Base-by-base conservation (phyloP, 306 rosid species). In the Betula pendula region DNA sequence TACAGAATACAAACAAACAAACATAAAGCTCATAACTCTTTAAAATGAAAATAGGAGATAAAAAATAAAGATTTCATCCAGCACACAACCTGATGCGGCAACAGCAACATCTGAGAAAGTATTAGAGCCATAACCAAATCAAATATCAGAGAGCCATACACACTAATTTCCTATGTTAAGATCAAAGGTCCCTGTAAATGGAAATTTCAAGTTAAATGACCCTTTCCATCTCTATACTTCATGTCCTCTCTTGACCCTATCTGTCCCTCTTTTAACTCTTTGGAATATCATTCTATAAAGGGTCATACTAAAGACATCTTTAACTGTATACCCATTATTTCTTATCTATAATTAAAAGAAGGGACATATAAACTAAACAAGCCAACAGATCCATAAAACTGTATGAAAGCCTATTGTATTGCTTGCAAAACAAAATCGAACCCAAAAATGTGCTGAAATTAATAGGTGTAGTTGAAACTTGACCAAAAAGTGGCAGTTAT, bases 11-110 rank as follows among this genome's bases (percentile, higher is more conserved):
- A 25, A 9, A 59, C 35, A 25, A 9, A 59, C 24, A 72, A 24
- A 66, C 71, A 58, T 83, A 27, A 38, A 38, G 42, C 42, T 38
- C 31, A 47, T 74, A 27, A 56, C 58, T 68, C 16, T 22, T 72
- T 67, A 62, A 62, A 62, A 62, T 15, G 17, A 6, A 55, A 62
- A 62, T 33, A 16, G 20, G 20, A 62, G 44, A 62, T 6, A 29
- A 60, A 31, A 55, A 20, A 24, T 15, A 62, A 62, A 31, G 13
- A 31, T 29, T 62, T 62, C 44, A 62, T 29, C 68, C 40, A 29
- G 68, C 68, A 62, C 44, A 62, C 12, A 31, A 27, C 44, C n/a
- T 2, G 25, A 52, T 52, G 8, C 0, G 2, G 68, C 17, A 29
- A 31, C 40, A 3, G 68, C 17, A 29, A 31, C 40, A 3, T 12